Evolutionary conservation across 2,329 filamentous ascomycete genomes (phyloP).

Genomic region (Alternaria gansuensis): DNA sequence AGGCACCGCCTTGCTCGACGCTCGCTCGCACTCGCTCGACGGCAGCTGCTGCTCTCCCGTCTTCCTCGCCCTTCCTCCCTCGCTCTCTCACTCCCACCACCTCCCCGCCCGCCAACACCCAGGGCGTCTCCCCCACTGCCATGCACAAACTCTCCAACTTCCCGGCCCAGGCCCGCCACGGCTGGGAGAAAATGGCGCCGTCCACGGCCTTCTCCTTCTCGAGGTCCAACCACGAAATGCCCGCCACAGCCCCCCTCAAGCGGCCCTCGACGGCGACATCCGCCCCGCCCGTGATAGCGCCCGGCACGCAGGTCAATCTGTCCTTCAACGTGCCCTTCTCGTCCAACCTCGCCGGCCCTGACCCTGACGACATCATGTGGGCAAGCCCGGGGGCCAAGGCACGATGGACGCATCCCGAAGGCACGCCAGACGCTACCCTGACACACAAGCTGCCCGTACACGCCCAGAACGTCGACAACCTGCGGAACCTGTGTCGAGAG

Average conservation of each 20-base stretch:
- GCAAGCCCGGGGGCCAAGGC: slow-evolving; percentile 87
- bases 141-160: slow-evolving; percentile 77
- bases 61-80: slow-evolving; percentile 31
- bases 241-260: slow-evolving; percentile 63
- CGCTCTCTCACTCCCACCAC: slow-evolving; percentile 32
- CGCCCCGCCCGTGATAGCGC: slow-evolving; percentile 70
- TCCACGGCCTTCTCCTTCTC: slow-evolving; percentile 69
- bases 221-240: slow-evolving; percentile 65
- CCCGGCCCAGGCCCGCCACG: slow-evolving; percentile 71
- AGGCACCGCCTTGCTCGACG: slow-evolving; percentile 18
- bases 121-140: slow-evolving; percentile 44
- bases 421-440: slow-evolving; percentile 82
- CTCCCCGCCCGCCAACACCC: slow-evolving; percentile 39
- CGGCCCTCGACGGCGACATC: slow-evolving; percentile 61
- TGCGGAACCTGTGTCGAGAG: slow-evolving; percentile 82
- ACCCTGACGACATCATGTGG: slow-evolving; percentile 93
- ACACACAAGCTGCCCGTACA: slow-evolving; percentile 93
- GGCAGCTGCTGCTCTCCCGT: slow-evolving; percentile 25
- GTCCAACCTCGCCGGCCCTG: slow-evolving; percentile 88
- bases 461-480: slow-evolving; percentile 80
- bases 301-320: slow-evolving; percentile 84
- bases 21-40: slow-evolving; percentile 18
- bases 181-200: slow-evolving; percentile 73
- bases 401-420: slow-evolving; percentile 92
- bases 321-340: slow-evolving; percentile 98